A percentile compares a stretch with the other conserved stretches of the same genome.
Conservation (phyloP, 1,284 basidiomycete species). For the Cryptococcus sp. region DNA sequence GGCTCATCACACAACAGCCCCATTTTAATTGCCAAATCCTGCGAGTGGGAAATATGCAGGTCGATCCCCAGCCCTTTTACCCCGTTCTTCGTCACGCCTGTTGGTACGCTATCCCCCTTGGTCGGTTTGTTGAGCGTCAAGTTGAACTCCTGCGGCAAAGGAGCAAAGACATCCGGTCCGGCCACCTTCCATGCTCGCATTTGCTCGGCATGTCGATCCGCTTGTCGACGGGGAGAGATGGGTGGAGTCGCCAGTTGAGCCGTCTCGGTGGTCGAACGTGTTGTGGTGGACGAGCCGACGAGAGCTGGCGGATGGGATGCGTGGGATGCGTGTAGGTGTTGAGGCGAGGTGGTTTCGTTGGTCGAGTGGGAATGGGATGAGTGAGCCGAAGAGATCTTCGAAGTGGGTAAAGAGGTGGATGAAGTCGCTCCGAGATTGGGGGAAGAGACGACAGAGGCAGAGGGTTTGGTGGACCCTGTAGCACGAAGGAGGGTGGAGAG, state of each 20-base stretch:
- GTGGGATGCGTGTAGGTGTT: neutral
- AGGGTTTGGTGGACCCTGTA: neutral
- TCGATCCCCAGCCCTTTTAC: slow-evolving; percentile 4
- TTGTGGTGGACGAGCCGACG: too few species aligned
- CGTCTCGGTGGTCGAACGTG: too few species aligned
- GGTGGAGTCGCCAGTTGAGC: neutral
- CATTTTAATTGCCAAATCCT: slow-evolving; percentile 1
- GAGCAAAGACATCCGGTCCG: neutral
- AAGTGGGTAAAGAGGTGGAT: neutral
- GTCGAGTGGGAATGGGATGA: neutral
- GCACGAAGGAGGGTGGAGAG: neutral
- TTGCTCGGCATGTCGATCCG: slow-evolving; percentile 1
- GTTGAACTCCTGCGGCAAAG: slow-evolving; percentile 2
- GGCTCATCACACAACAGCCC: neutral
- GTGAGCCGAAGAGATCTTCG: neutral
- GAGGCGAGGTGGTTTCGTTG: neutral
- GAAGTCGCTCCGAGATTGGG: neutral
- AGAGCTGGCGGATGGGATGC: neutral
- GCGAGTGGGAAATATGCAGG: neutral
- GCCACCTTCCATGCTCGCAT: neutral
- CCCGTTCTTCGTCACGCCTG: neutral
- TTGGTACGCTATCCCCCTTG: neutral
- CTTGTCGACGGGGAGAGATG: neutral
- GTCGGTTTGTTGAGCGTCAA: neutral
- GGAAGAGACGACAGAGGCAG: neutral